These are phyloP conservation scores for Prototheca wickerhamii DNA, from an alignment of 163 green algal genomes.

Conservation along the genomic window DNA sequence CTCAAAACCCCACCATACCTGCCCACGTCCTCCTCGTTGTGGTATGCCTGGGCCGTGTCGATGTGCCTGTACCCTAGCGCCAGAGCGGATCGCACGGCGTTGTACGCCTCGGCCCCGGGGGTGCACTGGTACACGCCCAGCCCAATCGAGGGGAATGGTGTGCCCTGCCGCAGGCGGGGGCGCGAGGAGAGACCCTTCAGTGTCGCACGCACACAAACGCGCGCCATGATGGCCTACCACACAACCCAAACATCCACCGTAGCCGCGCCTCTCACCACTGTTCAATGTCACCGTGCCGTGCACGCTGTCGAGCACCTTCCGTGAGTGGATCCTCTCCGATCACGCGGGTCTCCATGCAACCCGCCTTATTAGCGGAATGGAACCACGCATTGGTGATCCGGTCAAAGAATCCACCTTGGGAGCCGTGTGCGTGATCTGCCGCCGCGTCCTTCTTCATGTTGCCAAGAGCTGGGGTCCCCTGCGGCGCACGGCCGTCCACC, in stretches of 20 bases:
- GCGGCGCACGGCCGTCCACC: too few species aligned
- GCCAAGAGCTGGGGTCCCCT: too few species aligned
- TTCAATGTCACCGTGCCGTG: neutral
- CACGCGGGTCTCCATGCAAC: neutral
- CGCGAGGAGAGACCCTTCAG: too few species aligned
- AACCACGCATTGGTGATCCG: neutral
- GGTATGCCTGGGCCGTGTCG: constrained; percentile 43
- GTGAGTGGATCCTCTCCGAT: neutral
- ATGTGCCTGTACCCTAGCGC: constrained; percentile 47
- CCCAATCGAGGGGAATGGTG: constrained; percentile 15
- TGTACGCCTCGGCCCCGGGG: constrained; percentile 21
- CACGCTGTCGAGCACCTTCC: neutral
- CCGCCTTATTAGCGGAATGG: neutral
- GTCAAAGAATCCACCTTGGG: too few species aligned
- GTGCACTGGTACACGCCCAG: constrained; percentile 28
- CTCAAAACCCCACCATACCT: neutral
- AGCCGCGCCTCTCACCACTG: neutral
- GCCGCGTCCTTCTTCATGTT: too few species aligned
- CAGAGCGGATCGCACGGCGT: constrained; percentile 23
- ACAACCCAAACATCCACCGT: too few species aligned
- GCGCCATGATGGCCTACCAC: too few species aligned
- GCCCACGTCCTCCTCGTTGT: constrained; percentile 48
- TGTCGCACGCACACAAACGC: too few species aligned
- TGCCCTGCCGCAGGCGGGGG: constrained; percentile 8
- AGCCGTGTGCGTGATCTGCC: too few species aligned